A percentile compares a stretch with the other conserved stretches of the same genome.
Evolutionary conservation across 768 basidiomycete genomes (phyloP).

Genomic region (Tricholoma matsutake): DNA sequence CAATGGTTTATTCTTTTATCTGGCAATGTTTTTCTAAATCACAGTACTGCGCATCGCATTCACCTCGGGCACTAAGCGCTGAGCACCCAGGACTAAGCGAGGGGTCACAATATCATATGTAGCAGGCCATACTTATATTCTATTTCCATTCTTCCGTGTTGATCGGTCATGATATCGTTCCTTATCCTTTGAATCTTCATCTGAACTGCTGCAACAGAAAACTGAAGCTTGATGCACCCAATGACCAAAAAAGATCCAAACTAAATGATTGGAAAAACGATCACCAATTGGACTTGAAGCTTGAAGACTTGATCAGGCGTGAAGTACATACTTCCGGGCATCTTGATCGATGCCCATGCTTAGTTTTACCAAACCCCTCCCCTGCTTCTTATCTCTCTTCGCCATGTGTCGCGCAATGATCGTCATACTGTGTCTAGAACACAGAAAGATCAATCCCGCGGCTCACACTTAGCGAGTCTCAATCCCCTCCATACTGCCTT

Average conservation of each 20-base stretch:
- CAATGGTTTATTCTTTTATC: no score
- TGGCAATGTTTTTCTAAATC: no score
- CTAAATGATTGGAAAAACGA: neutral
- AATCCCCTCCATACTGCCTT: neutral
- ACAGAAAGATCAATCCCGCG: neutral
- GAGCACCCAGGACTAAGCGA: no score
- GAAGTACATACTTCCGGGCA: neutral
- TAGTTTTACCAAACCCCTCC: neutral
- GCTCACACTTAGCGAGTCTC: neutral
- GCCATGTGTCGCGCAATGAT: neutral
- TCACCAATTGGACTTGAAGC: neutral
- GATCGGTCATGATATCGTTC: neutral
- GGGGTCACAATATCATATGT: no score
- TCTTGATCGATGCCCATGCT: neutral
- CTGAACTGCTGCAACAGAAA: no score
- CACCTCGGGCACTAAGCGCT: neutral
- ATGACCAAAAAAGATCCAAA: neutral
- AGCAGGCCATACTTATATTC: neutral
- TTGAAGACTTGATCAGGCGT: neutral
- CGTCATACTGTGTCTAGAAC: neutral
- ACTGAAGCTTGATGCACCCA: neutral
- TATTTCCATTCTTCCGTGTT: neutral
- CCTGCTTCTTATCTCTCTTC: neutral
- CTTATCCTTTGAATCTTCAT: no score
- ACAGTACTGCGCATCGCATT: neutral